phyloP scores from a whole-genome alignment of 1,139 yeast genomes.

The Wickerhamomyces sp. region DNA sequence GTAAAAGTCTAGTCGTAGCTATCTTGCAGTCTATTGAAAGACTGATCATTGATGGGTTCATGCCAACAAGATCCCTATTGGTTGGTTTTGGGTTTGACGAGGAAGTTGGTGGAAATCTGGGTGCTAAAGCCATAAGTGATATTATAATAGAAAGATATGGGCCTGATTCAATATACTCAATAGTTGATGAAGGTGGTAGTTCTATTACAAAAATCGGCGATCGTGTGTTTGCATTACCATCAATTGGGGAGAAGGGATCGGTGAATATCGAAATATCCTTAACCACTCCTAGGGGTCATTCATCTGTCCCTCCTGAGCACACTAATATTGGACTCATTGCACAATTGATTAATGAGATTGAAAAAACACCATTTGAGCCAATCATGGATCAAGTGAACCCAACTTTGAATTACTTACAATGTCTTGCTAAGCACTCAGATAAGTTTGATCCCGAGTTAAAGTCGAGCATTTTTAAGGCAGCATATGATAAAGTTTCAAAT shows the following conservation, averaged over 20 bases:
- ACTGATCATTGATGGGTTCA: conserved; percentile 33
- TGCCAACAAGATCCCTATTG: conserved; percentile 47
- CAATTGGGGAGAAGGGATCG: conserved; percentile 54
- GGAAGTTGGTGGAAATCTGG: conserved; percentile 51
- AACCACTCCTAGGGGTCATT: conserved; percentile 59
- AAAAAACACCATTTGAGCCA: conserved; percentile 43
- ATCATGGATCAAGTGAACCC: conserved; percentile 42
- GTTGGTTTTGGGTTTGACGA: conserved; percentile 63
- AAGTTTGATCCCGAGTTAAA: conserved; percentile 10
- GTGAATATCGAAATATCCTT: conserved; percentile 40
- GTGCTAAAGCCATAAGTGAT: conserved; percentile 41
- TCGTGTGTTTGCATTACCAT: conserved; percentile 40
- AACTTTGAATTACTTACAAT: conserved; percentile 39
- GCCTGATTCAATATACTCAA: conserved; percentile 42
- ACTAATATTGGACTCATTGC: conserved; percentile 69
- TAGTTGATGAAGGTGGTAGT: conserved; percentile 56
- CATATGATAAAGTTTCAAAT: conserved; percentile 35
- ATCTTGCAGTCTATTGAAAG: conserved; percentile 51
- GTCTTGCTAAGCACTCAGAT: conserved; percentile 39
- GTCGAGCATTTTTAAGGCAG: conserved; percentile 36
- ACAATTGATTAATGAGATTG: conserved; percentile 45
- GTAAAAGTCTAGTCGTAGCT: conserved; percentile 54
- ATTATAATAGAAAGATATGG: conserved; percentile 44
- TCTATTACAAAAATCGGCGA: conserved; percentile 21
- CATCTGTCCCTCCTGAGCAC: conserved; percentile 59